phyloP scores from a whole-genome alignment of 2,329 filamentous ascomycete genomes.

The Ceratocystis diversiconidia region DNA sequence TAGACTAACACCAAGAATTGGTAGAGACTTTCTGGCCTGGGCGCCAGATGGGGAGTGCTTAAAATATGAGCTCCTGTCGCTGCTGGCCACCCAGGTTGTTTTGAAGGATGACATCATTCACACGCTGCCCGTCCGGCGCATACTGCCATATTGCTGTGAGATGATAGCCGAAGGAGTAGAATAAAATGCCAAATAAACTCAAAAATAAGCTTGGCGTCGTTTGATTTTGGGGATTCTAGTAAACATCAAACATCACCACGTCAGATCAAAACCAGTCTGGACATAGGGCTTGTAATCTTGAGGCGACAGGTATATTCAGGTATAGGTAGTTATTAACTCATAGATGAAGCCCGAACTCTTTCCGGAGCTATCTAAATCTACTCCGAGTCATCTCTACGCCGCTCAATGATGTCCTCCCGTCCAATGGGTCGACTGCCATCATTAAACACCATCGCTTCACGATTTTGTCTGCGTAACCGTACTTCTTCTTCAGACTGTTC shows the following conservation, averaged over 20 bases:
- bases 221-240: background rate
- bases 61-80: too few relatives aligned
- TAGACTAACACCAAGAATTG: too few relatives aligned
- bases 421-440: slow-evolving; percentile 65
- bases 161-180: background rate
- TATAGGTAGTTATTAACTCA: too few relatives aligned
- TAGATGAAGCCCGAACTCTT: background rate
- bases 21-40: too few relatives aligned
- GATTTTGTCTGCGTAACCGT: slow-evolving; percentile 56
- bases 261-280: background rate
- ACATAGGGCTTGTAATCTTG: background rate
- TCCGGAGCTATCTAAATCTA: background rate
- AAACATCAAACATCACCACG: background rate
- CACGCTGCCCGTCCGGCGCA: too few relatives aligned
- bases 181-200: background rate
- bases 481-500: slow-evolving; percentile 53
- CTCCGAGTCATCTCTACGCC: slow-evolving; percentile 4
- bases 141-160: background rate
- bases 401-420: slow-evolving; percentile 64
- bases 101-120: too few relatives aligned
- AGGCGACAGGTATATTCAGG: too few relatives aligned
- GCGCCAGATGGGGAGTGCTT: too few relatives aligned
- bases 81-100: too few relatives aligned
- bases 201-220: background rate
- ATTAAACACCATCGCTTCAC: slow-evolving; percentile 83